phyloP scores from a whole-genome alignment of 2,329 filamentous ascomycete genomes.

The Leptographium lundbergii region DNA sequence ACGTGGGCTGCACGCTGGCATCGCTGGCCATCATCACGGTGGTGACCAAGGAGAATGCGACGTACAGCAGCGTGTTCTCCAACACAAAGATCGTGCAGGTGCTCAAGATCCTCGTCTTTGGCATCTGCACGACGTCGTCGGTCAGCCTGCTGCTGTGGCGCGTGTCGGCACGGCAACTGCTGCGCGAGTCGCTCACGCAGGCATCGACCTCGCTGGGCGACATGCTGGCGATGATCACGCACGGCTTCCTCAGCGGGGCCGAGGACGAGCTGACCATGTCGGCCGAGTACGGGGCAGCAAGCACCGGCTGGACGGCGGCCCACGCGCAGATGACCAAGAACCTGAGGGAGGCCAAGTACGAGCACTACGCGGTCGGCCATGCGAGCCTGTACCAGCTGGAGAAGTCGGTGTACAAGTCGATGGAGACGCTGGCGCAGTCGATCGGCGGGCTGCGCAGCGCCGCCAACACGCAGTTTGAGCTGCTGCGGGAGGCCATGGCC shows the following conservation, averaged over 20 bases:
- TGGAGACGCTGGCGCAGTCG: conserved; percentile 76
- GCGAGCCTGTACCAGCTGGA: conserved; percentile 72
- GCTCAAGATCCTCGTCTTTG: conserved; percentile 72
- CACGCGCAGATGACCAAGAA: conserved; percentile 63
- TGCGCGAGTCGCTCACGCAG: conserved; percentile 62
- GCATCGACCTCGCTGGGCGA: conserved; percentile 66
- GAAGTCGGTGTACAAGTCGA: conserved; percentile 65
- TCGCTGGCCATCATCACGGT: conserved; percentile 83
- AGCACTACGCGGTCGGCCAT: conserved; percentile 71
- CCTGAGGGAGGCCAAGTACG: conserved; percentile 74
- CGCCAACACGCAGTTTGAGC: conserved; percentile 74
- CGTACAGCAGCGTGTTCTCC: conserved; percentile 71
- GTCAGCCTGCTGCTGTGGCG: conserved; percentile 72
- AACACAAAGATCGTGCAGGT: conserved; percentile 72
- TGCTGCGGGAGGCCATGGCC: conserved; percentile 50
- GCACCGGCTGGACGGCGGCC: conserved; percentile 50
- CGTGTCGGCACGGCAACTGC: conserved; percentile 58
- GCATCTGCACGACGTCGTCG: conserved; percentile 55
- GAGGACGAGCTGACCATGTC: conserved; percentile 60
- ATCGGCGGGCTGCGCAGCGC: conserved; percentile 85
- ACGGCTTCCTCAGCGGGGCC: conserved; percentile 70
- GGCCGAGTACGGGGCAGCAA: conserved; percentile 49
- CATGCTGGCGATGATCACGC: conserved; percentile 69
- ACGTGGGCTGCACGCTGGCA: conserved; percentile 72
- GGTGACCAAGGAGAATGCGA: conserved; percentile 79